phyloP scores from a whole-genome alignment of 352 stramenopile species.

The Aphanomyces astaci region DNA sequence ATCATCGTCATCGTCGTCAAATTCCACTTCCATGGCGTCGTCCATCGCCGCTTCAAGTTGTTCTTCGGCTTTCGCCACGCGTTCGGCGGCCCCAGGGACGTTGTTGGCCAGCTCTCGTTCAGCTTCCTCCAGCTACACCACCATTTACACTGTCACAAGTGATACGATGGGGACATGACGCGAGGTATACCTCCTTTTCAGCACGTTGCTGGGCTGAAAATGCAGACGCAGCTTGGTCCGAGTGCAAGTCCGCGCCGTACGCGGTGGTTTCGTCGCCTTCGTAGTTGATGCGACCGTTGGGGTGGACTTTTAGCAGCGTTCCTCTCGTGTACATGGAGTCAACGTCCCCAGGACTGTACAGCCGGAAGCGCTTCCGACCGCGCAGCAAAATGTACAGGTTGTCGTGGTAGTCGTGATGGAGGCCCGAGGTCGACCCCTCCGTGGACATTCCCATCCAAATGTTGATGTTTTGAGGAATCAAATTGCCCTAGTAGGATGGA shows the following conservation, averaged over 20 bases:
- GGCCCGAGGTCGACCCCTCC: slow-evolving; percentile 75
- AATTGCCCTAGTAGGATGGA: no score
- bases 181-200: slow-evolving; percentile 44
- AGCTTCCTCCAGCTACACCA: slow-evolving; percentile 28
- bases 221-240: slow-evolving; percentile 48
- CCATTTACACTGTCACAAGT: neutral
- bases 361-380: slow-evolving; percentile 91
- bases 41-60: slow-evolving; percentile 68
- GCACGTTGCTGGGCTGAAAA: slow-evolving; percentile 52
- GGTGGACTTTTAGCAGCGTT: slow-evolving; percentile 76
- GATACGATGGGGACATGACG: neutral
- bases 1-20: slow-evolving; percentile 44
- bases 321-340: slow-evolving; percentile 89
- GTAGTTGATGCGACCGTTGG: slow-evolving; percentile 96
- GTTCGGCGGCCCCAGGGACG: slow-evolving; percentile 37
- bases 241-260: slow-evolving; percentile 59
- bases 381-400: slow-evolving; percentile 96
- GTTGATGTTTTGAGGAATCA: slow-evolving; percentile 94
- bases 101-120: slow-evolving; percentile 46
- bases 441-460: slow-evolving; percentile 93
- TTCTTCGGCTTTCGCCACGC: slow-evolving; percentile 49
- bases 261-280: slow-evolving; percentile 72
- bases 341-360: slow-evolving; percentile 88
- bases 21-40: slow-evolving; percentile 62
- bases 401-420: slow-evolving; percentile 99